Conservation (phyloP, 352 stramenopile genomes). For the Albugo laibachii region DNA sequence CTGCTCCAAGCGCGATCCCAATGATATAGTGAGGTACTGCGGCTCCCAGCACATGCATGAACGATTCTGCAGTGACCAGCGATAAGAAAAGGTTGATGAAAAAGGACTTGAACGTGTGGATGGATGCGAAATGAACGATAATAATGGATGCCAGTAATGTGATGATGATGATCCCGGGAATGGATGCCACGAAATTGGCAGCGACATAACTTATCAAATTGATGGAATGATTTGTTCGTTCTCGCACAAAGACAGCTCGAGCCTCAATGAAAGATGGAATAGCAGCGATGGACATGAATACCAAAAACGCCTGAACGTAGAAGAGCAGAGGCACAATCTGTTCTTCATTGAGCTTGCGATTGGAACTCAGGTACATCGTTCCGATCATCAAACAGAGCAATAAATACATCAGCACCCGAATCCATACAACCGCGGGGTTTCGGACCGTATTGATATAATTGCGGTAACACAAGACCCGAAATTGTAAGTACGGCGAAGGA, state of each 20-base stretch:
- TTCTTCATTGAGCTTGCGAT: constrained; percentile 9
- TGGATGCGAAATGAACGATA: constrained; percentile 24
- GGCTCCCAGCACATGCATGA: constrained; percentile 64
- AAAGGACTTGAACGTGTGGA: constrained; percentile 43
- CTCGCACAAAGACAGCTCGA: constrained; percentile 62
- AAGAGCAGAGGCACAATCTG: constrained; percentile 54
- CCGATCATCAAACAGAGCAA: constrained; percentile 49
- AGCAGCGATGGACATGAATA: constrained; percentile 81
- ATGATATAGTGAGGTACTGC: constrained; percentile 75
- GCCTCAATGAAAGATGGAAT: constrained; percentile 76
- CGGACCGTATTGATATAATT: constrained; percentile 42
- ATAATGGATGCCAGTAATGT: constrained; percentile 27
- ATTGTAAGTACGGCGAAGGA: constrained; percentile 26
- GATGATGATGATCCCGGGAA: constrained; percentile 46
- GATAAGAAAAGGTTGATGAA: constrained; percentile 55
- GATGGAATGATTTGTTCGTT: constrained; percentile 66
- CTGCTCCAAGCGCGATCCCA: constrained; percentile 57
- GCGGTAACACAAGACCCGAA: constrained; percentile 25
- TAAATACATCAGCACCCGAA: constrained; percentile 69
- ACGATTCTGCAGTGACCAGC: constrained; percentile 53
- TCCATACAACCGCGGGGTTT: constrained; percentile 51
- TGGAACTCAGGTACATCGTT: constrained; percentile 44
- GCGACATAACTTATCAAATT: constrained; percentile 51
- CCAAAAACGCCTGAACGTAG: constrained; percentile 78
- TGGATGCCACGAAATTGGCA: constrained; percentile 38